Conservation (phyloP, 2,329 filamentous ascomycete species). For the Sporothrix sp. region DNA sequence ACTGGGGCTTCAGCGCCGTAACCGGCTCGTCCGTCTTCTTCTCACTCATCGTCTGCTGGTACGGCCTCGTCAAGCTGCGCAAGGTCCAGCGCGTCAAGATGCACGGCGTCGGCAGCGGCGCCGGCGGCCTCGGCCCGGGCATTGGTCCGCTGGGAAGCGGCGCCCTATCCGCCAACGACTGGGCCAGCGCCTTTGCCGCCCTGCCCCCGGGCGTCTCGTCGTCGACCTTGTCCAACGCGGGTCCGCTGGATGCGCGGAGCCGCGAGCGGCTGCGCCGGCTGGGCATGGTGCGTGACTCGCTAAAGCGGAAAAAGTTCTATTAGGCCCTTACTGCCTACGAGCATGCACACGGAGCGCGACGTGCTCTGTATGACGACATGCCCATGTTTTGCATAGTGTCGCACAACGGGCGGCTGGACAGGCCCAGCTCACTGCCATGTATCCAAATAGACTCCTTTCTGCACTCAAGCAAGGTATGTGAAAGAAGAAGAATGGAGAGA, state of each 20-base stretch:
- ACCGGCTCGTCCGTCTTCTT: conserved; percentile 60
- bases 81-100: conserved; percentile 36
- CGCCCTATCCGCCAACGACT: not conserved
- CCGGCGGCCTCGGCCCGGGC: not conserved
- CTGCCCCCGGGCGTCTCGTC: conserved; percentile 3
- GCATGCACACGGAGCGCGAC: not conserved
- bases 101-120: conserved; percentile 19
- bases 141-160: too few species aligned
- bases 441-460: too few species aligned
- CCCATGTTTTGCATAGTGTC: not conserved
- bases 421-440: too few species aligned
- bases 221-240: conserved; percentile 34
- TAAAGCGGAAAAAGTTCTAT: conserved; percentile 17
- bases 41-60: conserved; percentile 69
- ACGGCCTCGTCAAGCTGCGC: conserved; percentile 73
- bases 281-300: conserved; percentile 24
- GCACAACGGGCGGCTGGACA: not conserved
- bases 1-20: conserved; percentile 73
- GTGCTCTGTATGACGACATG: not conserved
- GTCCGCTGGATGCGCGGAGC: conserved; percentile 41
- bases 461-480: too few species aligned
- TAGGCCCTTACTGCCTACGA: not conserved
- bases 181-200: conserved; percentile 6
- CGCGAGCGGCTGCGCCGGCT: conserved; percentile 41
- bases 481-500: too few species aligned